Evolutionary conservation across 1,139 yeast genomes (phyloP), one percentile per base, ranked within the genome.

Genomic region (Taphrina flavorubra): DNA sequence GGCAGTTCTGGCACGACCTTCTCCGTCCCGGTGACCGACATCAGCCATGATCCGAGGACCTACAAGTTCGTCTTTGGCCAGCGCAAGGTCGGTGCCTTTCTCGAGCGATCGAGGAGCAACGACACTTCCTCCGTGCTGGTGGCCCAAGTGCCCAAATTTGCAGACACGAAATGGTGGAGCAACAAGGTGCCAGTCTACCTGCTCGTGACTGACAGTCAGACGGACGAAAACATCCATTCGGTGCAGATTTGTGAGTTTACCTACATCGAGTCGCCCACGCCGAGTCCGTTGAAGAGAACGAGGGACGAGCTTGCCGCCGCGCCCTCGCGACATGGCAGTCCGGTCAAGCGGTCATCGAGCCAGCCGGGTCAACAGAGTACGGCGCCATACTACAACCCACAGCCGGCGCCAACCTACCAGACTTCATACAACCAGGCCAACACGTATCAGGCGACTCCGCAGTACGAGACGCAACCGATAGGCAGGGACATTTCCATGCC

Each of bases 101-200:
- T 62, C 42, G 65, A 62, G 25, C 49, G 59, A 10, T 25, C 59
- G 31, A 39, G 59, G 8, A 31, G 44, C 42, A 37, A 25, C 51
- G 47, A 40, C 40, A 39, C 25, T 13, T 34, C 61, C 47, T 42
- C 60, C 6, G 42, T 63, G 25, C 51, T 56, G 18, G 55, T 42
- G 18, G 61, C 62, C 18, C 51, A 57, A n/a, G 67, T 63, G 46
- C 67, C 67, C 5, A 11, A 25, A 18, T 63, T 53, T 7, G 39
- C 40, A 37, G 67, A 63, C 47, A 55, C 61, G 25, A 37, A 56
- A 18, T 63, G 67, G 67, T 55, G 61, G 67, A 53, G 55, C 55
- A 55, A 47, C 47, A 53, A 40, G 14, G 67, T 63, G 34, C 67
- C 67, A 8, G 61, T 63, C 18, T 55, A 53, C 20, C 61, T 63